These are phyloP conservation scores for Spiraea crenata DNA, from an alignment of 331 rosid species.

Conservation along the genomic window DNA sequence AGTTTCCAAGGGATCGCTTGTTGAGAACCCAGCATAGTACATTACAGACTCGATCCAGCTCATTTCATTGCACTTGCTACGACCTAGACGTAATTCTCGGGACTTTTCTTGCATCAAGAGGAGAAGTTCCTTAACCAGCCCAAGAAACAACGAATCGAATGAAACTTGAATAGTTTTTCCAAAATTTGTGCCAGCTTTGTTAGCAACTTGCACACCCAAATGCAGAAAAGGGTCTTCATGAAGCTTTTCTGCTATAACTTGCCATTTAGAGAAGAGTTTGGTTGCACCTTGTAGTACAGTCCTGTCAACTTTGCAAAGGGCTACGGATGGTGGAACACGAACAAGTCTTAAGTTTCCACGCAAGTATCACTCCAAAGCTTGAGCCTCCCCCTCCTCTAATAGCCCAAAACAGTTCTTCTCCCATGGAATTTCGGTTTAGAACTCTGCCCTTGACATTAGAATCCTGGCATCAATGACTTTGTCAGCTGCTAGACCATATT, in stretches of 20 bases:
- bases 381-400: conserved; percentile 37
- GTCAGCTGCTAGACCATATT: conserved; percentile 26
- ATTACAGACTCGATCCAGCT: conserved; percentile 33
- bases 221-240: conserved; percentile 18
- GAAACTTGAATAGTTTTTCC: neutral
- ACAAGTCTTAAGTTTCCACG: conserved; percentile 28
- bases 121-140: conserved; percentile 16
- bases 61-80: conserved; percentile 23
- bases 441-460: conserved; percentile 22
- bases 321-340: conserved; percentile 22
- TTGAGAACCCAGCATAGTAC: conserved; percentile 17
- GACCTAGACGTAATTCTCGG: conserved; percentile 21
- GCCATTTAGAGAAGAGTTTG: conserved; percentile 30
- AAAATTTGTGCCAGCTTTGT: neutral
- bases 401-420: conserved; percentile 42
- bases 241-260: conserved; percentile 14
- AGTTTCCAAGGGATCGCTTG: neutral
- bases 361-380: conserved; percentile 29
- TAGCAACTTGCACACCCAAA: neutral
- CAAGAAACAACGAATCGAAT: conserved; percentile 27
- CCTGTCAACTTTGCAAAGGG: conserved; percentile 3
- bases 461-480: conserved; percentile 25
- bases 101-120: conserved; percentile 19
- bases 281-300: conserved; percentile 20
- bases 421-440: conserved; percentile 25